These are phyloP conservation scores for Vaccinium myrtillus DNA, from an alignment of 148 eudicot species.

Conservation along the genomic window DNA sequence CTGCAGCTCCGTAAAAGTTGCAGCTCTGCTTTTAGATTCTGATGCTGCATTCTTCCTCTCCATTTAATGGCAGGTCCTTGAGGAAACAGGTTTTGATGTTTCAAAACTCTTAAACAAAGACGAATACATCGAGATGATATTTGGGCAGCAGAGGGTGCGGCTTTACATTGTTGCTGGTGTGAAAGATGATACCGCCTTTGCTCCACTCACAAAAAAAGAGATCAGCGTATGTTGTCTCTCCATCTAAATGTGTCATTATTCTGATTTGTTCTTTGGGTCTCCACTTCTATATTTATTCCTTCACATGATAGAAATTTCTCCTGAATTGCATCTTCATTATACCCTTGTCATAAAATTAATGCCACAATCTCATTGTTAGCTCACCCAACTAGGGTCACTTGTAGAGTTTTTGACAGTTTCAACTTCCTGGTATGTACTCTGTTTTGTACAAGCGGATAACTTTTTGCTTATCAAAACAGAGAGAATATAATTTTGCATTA, in stretches of 20 bases:
- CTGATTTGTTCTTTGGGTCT: background rate
- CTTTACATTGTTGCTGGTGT: conserved; percentile 92
- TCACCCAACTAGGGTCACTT: background rate
- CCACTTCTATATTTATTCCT: background rate
- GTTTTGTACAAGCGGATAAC: background rate
- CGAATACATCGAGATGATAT: conserved; percentile 76
- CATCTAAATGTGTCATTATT: background rate
- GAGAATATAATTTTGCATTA: background rate
- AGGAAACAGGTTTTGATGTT: conserved; percentile 97
- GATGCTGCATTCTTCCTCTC: conserved; percentile 7
- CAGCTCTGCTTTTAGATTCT: background rate
- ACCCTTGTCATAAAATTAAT: background rate
- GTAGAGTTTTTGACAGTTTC: background rate
- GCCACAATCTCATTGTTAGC: background rate
- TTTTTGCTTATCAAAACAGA: background rate
- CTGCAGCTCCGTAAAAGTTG: background rate
- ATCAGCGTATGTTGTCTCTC: conserved; percentile 68
- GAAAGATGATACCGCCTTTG: conserved; percentile 77
- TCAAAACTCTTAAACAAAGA: conserved; percentile 78
- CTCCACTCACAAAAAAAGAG: conserved; percentile 94
- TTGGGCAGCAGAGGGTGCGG: conserved; percentile 96
- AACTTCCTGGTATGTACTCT: background rate
- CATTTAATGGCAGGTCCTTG: conserved; percentile 67
- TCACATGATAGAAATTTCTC: background rate
- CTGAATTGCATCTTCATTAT: conserved; percentile 4